These are phyloP conservation scores for button mushroom (Agaricus bisporus) DNA, from an alignment of 768 basidiomycete genomes.

Conservation along the genomic window DNA sequence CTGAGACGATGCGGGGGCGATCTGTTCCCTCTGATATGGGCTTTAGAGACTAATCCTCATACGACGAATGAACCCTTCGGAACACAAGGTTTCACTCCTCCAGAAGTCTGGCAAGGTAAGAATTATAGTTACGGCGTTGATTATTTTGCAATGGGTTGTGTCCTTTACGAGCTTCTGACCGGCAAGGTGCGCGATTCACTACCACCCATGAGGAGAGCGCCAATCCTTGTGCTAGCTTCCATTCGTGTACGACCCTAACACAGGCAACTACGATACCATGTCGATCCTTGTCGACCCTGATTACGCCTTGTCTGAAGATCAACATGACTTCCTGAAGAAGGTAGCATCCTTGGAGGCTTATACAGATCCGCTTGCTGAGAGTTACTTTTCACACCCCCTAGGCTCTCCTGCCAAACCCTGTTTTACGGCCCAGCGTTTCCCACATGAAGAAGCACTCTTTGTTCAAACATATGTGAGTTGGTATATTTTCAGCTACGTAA, in stretches of 20 bases:
- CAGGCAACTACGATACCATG: conserved; percentile 2
- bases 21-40: conserved; percentile 9
- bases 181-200: background rate
- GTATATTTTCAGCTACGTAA: background rate
- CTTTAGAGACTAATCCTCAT: conserved; percentile 6
- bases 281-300: conserved; percentile 1
- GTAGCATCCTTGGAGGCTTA: background rate
- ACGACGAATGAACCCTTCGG: conserved; percentile 5
- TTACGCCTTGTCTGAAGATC: background rate
- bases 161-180: conserved; percentile 6
- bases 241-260: background rate
- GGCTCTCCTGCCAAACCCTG: conserved; percentile 7
- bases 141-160: conserved; percentile 7
- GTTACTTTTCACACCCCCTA: background rate
- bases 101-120: conserved; percentile 5
- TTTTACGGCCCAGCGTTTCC: conserved; percentile 7
- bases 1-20: conserved; percentile 2
- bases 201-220: background rate
- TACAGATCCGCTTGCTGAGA: background rate
- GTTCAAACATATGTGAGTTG: conserved; percentile 7
- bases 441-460: conserved; percentile 8
- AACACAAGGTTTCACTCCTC: conserved; percentile 3
- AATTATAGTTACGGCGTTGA: conserved; percentile 6
- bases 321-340: conserved; percentile 6
- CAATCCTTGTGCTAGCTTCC: background rate